Evolutionary conservation across 139 green algal genomes (phyloP).

Genomic region (Nannochloris sp.): DNA sequence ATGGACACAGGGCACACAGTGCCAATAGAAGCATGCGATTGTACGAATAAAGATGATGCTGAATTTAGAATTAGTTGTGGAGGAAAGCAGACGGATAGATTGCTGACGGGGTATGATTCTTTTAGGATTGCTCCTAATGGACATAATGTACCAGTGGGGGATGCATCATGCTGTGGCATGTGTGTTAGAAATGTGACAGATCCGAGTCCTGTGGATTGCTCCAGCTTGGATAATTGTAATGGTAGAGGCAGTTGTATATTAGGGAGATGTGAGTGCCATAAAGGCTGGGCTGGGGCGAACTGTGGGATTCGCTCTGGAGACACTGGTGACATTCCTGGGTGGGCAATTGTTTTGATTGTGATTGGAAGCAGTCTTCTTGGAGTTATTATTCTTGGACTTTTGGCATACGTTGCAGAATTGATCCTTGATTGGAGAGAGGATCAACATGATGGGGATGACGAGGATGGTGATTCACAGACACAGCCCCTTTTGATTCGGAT

Average conservation of each 20-base stretch:
- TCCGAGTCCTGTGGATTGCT: constrained; percentile 38
- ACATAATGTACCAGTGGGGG: constrained; percentile 51
- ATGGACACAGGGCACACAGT: constrained; percentile 37
- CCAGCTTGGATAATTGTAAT: constrained; percentile 45
- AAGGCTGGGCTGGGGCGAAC: constrained; percentile 43
- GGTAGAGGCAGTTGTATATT: constrained; percentile 45
- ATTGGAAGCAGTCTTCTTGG: constrained; percentile 22
- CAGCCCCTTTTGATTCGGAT: constrained; percentile 37
- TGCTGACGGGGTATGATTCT: constrained; percentile 35
- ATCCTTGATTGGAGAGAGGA: constrained; percentile 7
- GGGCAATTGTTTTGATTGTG: constrained; percentile 46
- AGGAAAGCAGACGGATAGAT: constrained; percentile 12
- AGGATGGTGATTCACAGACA: constrained; percentile 19
- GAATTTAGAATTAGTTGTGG: constrained; percentile 46
- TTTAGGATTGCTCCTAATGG: constrained; percentile 27
- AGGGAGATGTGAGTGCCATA: constrained; percentile 51
- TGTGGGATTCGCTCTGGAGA: constrained; percentile 21
- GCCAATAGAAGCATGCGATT: constrained; percentile 57
- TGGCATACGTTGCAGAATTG: constrained; percentile 13
- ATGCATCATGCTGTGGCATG: constrained; percentile 55
- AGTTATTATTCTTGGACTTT: constrained; percentile 21
- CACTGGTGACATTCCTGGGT: constrained; percentile 23
- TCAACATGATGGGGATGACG: neutral
- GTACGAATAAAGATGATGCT: constrained; percentile 17
- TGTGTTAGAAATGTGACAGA: constrained; percentile 39